A percentile compares a stretch with the other conserved stretches of the same genome.
These are phyloP conservation scores for Rutstroemia sp. DNA, from an alignment of 2,329 filamentous ascomycete species.

Conservation along the genomic window DNA sequence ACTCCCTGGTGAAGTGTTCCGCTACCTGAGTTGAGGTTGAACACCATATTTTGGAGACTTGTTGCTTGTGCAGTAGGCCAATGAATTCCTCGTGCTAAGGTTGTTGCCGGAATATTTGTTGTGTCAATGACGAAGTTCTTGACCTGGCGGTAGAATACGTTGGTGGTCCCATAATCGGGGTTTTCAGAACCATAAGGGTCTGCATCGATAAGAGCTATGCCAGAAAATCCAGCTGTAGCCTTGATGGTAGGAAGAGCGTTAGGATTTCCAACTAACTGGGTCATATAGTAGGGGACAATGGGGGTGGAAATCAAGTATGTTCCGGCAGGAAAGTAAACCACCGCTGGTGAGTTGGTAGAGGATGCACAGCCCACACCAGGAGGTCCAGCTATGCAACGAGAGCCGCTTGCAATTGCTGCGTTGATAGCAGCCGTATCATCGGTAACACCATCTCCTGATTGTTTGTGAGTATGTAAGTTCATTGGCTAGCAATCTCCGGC, in stretches of 20 bases:
- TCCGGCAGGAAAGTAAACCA: constrained; percentile 24
- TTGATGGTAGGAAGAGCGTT: constrained; percentile 60
- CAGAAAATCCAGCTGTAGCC: constrained; percentile 60
- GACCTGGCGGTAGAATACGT: constrained; percentile 57
- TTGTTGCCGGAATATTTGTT: constrained; percentile 22
- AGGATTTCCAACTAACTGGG: constrained; percentile 23
- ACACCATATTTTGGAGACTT: constrained; percentile 52
- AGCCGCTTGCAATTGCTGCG: constrained; percentile 27
- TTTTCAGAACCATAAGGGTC: constrained; percentile 69
- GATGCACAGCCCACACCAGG: constrained; percentile 30
- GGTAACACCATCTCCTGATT: constrained; percentile 52
- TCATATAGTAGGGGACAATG: constrained; percentile 20
- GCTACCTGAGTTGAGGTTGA: constrained; percentile 42
- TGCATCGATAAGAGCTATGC: constrained; percentile 81
- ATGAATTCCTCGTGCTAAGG: constrained; percentile 37
- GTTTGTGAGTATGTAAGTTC: constrained; percentile 58
- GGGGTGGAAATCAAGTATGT: constrained; percentile 23
- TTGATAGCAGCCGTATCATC: constrained; percentile 88
- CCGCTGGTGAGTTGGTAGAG: constrained; percentile 39
- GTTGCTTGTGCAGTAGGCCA: constrained; percentile 49
- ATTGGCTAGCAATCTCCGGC: neutral
- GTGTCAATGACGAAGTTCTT: constrained; percentile 60
- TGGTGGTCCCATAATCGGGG: constrained; percentile 71
- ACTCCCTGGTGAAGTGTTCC: constrained; percentile 48
- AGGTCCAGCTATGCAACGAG: constrained; percentile 23